Conservation (phyloP, 2,329 filamentous ascomycete species). For the Exophiala alcalophila region DNA sequence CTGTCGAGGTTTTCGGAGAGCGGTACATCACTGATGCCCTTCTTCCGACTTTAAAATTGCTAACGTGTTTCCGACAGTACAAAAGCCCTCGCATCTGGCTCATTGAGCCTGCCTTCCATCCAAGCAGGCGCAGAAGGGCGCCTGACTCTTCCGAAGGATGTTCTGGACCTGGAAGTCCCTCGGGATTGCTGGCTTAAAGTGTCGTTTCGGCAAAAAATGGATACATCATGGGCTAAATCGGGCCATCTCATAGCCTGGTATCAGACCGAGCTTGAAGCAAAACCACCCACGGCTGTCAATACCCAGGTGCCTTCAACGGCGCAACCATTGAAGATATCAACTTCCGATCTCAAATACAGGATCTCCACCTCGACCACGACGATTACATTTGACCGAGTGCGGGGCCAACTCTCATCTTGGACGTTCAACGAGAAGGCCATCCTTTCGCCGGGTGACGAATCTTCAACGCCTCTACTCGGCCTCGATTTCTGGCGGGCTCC, state of each 20-base stretch:
- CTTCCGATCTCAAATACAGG: slow-evolving; percentile 12
- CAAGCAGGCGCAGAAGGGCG: slow-evolving; percentile 33
- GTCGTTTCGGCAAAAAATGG: slow-evolving; percentile 14
- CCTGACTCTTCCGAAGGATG: slow-evolving; percentile 19
- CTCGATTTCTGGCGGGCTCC: slow-evolving; percentile 36
- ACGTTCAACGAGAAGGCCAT: slow-evolving; percentile 4
- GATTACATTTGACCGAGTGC: slow-evolving; percentile 16
- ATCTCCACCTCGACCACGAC: slow-evolving; percentile 8
- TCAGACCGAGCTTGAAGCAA: slow-evolving; percentile 11
- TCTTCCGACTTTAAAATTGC: neutral
- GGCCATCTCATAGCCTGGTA: slow-evolving; percentile 25
- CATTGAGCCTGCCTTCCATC: slow-evolving; percentile 8
- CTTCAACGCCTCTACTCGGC: slow-evolving; percentile 10
- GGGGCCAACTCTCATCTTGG: slow-evolving; percentile 15
- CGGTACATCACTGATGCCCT: slow-evolving; percentile 39
- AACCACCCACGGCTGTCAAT: neutral
- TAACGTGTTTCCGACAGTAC: slow-evolving; percentile 4
- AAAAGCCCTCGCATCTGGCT: slow-evolving; percentile 8
- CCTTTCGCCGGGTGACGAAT: slow-evolving; percentile 2
- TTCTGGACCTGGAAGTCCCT: slow-evolving; percentile 1
- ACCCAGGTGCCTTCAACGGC: neutral
- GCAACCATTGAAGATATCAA: slow-evolving; percentile 52
- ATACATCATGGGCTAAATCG: slow-evolving; percentile 22
- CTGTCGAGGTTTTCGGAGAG: slow-evolving; percentile 44
- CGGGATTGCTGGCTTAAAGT: slow-evolving; percentile 23